These are phyloP conservation scores for Dendrobium officinale DNA, from an alignment of 106 monocot species.

Conservation along the genomic window DNA sequence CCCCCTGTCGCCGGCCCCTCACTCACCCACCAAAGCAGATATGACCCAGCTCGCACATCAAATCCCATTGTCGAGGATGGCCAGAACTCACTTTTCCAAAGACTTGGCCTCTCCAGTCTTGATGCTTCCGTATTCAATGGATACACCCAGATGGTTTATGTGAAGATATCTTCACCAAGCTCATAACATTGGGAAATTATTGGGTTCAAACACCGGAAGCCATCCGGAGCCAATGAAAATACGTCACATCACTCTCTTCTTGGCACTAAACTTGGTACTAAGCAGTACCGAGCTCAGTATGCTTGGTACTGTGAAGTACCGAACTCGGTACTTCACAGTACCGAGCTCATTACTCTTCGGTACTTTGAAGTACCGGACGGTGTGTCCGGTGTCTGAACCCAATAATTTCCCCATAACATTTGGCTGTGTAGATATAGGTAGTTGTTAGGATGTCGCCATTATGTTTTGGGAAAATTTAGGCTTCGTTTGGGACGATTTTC, in stretches of 20 bases:
- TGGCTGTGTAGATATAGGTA: neutral
- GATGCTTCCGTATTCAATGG: constrained; percentile 51
- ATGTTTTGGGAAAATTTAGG: neutral
- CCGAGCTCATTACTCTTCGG: too few relatives aligned
- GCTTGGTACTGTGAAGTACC: too few relatives aligned
- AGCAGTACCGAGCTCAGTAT: too few relatives aligned
- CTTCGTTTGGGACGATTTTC: too few relatives aligned
- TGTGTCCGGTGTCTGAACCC: too few relatives aligned
- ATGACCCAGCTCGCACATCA: constrained; percentile 52
- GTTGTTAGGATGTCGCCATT: neutral
- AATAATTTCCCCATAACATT: neutral
- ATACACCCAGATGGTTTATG: constrained; percentile 60
- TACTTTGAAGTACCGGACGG: too few relatives aligned
- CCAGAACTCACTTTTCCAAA: constrained; percentile 31
- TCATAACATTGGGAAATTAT: neutral
- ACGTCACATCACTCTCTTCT: too few relatives aligned
- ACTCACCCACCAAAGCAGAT: constrained; percentile 58
- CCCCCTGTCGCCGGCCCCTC: constrained; percentile 65
- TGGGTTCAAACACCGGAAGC: too few relatives aligned
- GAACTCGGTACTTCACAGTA: too few relatives aligned
- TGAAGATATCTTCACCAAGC: constrained; percentile 30
- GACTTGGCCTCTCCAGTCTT: constrained; percentile 38
- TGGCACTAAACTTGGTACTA: too few relatives aligned
- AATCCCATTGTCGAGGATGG: constrained; percentile 63
- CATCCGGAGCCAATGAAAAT: too few relatives aligned